These are phyloP conservation scores for Calvatia gigantea DNA, from an alignment of 768 basidiomycete species.

Conservation along the genomic window DNA sequence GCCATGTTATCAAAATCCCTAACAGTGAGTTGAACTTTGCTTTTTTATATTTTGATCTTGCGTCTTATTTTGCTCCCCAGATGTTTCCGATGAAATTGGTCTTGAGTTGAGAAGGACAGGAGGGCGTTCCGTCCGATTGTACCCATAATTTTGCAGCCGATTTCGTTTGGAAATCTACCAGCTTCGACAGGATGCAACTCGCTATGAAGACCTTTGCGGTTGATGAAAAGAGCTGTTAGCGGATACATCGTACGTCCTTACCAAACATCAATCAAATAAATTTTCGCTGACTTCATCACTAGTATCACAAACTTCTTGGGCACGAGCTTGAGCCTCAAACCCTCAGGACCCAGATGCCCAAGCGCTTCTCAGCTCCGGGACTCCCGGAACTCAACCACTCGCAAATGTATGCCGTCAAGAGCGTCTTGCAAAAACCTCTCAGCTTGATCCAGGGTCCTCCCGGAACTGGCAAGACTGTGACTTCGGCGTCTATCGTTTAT, in stretches of 20 bases:
- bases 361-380: conserved; percentile 94
- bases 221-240: conserved; percentile 98
- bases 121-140: conserved; percentile 91
- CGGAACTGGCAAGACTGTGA: conserved; percentile 98
- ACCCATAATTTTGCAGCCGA: conserved; percentile 97
- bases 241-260: conserved; percentile 85
- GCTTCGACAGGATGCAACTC: conserved; percentile 98
- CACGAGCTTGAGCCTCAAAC: conserved; percentile 97
- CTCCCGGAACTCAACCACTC: conserved; percentile 98
- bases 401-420: conserved; percentile 99
- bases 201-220: conserved; percentile 99
- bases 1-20: conserved; percentile 98
- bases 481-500: conserved; percentile 97
- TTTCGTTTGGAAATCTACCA: conserved; percentile 99
- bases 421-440: conserved; percentile 95
- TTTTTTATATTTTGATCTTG: conserved; percentile 4
- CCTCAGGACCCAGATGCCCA: conserved; percentile 90
- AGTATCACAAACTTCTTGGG: conserved; percentile 98
- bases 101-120: conserved; percentile 86
- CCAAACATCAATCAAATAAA: not conserved
- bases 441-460: conserved; percentile 98
- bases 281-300: conserved; percentile 10
- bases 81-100: conserved; percentile 97
- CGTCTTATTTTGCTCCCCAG: conserved; percentile 36
- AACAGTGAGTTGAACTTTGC: conserved; percentile 66